A percentile compares a stretch with the other conserved stretches of the same genome.
Evolutionary conservation across 2,329 filamentous ascomycete species (phyloP).

Genomic region (Clarireedia hainanense): DNA sequence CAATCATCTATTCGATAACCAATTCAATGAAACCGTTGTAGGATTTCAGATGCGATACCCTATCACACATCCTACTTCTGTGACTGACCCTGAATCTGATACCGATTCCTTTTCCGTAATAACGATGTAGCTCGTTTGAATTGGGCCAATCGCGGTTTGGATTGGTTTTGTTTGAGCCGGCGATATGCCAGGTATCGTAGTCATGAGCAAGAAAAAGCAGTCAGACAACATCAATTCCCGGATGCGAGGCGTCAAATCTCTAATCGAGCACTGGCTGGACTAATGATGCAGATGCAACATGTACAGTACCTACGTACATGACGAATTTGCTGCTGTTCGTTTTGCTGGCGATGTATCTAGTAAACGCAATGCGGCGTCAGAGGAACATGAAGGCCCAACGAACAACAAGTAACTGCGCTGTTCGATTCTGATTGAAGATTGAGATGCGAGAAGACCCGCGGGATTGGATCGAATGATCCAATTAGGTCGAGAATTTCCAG

Average conservation of each 20-base stretch:
- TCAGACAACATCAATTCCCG: not conserved
- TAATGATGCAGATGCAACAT: slow-evolving; percentile 2
- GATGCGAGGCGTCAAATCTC: not conserved
- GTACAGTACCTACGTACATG: not conserved
- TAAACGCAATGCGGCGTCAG: slow-evolving; percentile 11
- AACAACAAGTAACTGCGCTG: slow-evolving; percentile 10
- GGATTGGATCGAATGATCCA: slow-evolving; percentile 4
- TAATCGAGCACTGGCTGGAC: slow-evolving; percentile 1
- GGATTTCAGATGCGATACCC: not conserved
- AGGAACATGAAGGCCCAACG: slow-evolving; percentile 10
- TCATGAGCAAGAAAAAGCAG: not conserved
- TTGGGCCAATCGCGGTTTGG: slow-evolving; percentile 1
- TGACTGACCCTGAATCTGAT: not conserved
- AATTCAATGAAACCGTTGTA: not conserved
- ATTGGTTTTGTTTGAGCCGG: not conserved
- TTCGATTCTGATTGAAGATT: slow-evolving; percentile 11
- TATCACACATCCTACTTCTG: not conserved
- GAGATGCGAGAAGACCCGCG: slow-evolving; percentile 5
- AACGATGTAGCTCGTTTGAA: slow-evolving; percentile 1
- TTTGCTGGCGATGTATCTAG: slow-evolving; percentile 10
- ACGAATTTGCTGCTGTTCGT: slow-evolving; percentile 5
- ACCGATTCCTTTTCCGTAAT: not conserved
- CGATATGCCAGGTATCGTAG: not conserved
- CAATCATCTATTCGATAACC: not conserved
- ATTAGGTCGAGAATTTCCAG: not conserved